Evolutionary conservation across 129 eudicot genomes (phyloP).

Genomic region (Logfia minima): DNA sequence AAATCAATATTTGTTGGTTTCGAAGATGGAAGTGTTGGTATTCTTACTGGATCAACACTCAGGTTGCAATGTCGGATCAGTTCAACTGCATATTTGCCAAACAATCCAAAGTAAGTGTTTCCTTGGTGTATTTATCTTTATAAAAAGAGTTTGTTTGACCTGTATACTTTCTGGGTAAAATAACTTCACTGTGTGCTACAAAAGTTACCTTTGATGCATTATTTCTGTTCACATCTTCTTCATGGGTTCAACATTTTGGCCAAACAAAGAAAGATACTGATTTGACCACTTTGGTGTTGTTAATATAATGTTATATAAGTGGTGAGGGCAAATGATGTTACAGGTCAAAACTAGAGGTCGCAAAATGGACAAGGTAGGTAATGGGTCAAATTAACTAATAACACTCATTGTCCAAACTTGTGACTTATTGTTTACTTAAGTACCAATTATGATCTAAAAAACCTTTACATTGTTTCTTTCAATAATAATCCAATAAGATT

Average conservation of each 20-base stretch:
- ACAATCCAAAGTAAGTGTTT: conserved; percentile 59
- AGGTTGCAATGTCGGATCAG: conserved; percentile 69
- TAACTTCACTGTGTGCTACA: neutral
- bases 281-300: too few relatives aligned
- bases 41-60: conserved; percentile 70
- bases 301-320: neutral
- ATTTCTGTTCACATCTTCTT: too few relatives aligned
- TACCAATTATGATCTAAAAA: neutral
- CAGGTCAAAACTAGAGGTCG: neutral
- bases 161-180: neutral
- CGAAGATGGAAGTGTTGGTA: conserved; percentile 80
- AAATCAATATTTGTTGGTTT: conserved; percentile 69
- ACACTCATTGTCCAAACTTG: neutral
- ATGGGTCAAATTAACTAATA: neutral
- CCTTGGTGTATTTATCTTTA: neutral
- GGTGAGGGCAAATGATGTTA: neutral
- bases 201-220: neutral
- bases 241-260: too few relatives aligned
- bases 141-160: neutral
- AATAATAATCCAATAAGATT: neutral
- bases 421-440: neutral
- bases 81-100: conserved; percentile 63
- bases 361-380: neutral
- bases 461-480: neutral
- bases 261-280: too few relatives aligned